Conservation (phyloP, 805 yeast genomes). For the Candida methanosorbosa region DNA sequence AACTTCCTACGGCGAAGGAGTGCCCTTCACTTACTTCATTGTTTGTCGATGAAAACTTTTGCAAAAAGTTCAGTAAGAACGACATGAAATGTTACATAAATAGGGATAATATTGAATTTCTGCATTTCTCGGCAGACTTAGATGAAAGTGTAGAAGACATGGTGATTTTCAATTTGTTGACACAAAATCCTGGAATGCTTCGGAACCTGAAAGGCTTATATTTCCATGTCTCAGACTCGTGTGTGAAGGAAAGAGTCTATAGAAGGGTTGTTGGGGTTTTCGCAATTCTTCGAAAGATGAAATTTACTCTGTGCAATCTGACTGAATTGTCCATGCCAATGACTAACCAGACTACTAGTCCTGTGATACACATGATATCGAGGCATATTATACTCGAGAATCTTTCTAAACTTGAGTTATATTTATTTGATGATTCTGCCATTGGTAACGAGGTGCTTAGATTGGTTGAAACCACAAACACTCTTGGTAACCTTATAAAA, state of each 20-base stretch:
- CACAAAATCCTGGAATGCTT: slow-evolving; percentile 18
- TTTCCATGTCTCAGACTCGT: slow-evolving; percentile 15
- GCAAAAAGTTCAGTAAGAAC: slow-evolving; percentile 13
- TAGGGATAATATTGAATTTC: slow-evolving; percentile 7
- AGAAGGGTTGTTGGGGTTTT: slow-evolving; percentile 25
- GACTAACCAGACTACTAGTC: slow-evolving; percentile 24
- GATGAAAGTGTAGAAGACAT: slow-evolving; percentile 26
- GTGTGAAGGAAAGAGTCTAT: slow-evolving; percentile 19
- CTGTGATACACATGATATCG: slow-evolving; percentile 17
- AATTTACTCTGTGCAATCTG: slow-evolving; percentile 16
- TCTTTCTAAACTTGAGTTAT: slow-evolving; percentile 15
- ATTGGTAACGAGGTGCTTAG: slow-evolving; percentile 9
- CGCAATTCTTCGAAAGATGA: slow-evolving; percentile 24
- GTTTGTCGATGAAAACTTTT: slow-evolving; percentile 20
- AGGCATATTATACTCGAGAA: slow-evolving; percentile 23
- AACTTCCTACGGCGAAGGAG: slow-evolving; percentile 15
- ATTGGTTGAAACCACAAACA: slow-evolving; percentile 19
- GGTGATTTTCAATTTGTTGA: slow-evolving; percentile 20
- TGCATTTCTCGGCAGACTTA: slow-evolving; percentile 19
- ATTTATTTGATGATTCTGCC: slow-evolving; percentile 22
- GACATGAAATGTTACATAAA: slow-evolving; percentile 18
- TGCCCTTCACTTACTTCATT: slow-evolving; percentile 18
- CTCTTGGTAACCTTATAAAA: slow-evolving; percentile 14
- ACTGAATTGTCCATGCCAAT: slow-evolving; percentile 18
- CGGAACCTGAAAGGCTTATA: slow-evolving; percentile 15